Percentiles rank a stretch among this genome's conserved stretches.
These are phyloP conservation scores for Iris macrosiphon DNA, from an alignment of 106 monocot genomes.

Conservation along the genomic window DNA sequence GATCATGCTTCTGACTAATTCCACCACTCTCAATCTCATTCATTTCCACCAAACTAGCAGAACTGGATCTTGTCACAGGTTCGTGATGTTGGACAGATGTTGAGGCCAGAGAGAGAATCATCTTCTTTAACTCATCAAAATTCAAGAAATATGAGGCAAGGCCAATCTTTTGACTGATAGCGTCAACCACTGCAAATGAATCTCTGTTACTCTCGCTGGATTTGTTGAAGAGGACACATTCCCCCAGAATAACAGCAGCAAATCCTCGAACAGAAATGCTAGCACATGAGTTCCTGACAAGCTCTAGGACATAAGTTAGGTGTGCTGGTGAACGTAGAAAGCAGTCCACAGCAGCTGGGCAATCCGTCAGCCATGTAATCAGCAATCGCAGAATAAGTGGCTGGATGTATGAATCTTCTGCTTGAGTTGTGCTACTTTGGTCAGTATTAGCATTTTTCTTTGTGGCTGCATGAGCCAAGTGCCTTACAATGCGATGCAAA, in stretches of 20 bases:
- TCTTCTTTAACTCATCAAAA: constrained; percentile 73
- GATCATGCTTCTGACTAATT: constrained; percentile 31
- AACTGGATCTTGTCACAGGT: constrained; percentile 51
- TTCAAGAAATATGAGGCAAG: constrained; percentile 66
- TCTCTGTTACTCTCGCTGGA: constrained; percentile 45
- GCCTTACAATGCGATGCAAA: constrained; percentile 73
- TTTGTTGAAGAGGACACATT: constrained; percentile 81
- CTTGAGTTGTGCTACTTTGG: constrained; percentile 13
- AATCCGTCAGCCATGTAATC: constrained; percentile 73
- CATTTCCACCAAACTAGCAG: constrained; percentile 52
- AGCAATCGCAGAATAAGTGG: constrained; percentile 68
- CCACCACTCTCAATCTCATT: constrained; percentile 39
- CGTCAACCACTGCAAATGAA: constrained; percentile 79
- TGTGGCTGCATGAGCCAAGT: constrained; percentile 58
- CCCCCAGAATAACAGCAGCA: constrained; percentile 67
- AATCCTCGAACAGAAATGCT: constrained; percentile 52
- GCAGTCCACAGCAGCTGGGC: constrained; percentile 64
- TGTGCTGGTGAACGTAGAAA: constrained; percentile 66
- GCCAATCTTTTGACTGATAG: constrained; percentile 87
- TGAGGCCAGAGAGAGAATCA: constrained; percentile 16
- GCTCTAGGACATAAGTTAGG: constrained; percentile 69
- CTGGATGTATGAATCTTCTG: constrained; percentile 41
- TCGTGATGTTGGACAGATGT: constrained; percentile 25
- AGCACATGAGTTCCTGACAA: constrained; percentile 35
- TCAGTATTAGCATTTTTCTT: constrained; percentile 25